Conservation (phyloP, 352 stramenopile species). For the Blastocystis sp. region DNA sequence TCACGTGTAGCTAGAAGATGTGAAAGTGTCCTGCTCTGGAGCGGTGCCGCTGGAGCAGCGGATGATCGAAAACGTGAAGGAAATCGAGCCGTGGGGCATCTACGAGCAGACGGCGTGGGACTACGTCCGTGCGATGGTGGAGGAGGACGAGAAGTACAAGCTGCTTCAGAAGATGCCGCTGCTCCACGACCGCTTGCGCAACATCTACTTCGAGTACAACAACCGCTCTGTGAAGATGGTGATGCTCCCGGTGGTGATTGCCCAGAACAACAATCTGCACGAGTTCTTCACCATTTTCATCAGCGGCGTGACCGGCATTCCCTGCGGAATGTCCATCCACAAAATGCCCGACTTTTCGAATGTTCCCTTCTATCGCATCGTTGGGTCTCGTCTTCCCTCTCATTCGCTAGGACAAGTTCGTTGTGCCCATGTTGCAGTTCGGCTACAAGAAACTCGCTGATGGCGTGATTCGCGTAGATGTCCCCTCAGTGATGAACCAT, state of each 20-base stretch:
- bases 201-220: conserved; percentile 63
- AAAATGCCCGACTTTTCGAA: conserved; percentile 30
- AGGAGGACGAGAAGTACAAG: conserved; percentile 63
- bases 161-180: conserved; percentile 18
- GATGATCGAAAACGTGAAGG: conserved; percentile 34
- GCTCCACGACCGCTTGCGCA: conserved; percentile 29
- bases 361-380: conserved; percentile 48
- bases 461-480: conserved; percentile 10
- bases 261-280: conserved; percentile 65
- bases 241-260: conserved; percentile 56
- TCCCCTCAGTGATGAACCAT: not conserved
- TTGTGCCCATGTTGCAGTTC: conserved; percentile 19
- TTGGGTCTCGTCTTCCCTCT: not conserved
- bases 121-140: conserved; percentile 50
- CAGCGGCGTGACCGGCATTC: conserved; percentile 57
- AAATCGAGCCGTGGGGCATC: conserved; percentile 66
- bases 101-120: conserved; percentile 62
- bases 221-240: conserved; percentile 66
- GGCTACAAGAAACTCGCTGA: conserved; percentile 43
- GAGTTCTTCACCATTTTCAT: conserved; percentile 69
- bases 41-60: conserved; percentile 25
- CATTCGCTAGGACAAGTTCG: conserved; percentile 43
- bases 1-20: conserved; percentile 58
- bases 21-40: conserved; percentile 19
- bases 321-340: conserved; percentile 38